These are phyloP conservation scores for Davidsoniella australis DNA, from an alignment of 2,329 filamentous ascomycete genomes.

Conservation along the genomic window DNA sequence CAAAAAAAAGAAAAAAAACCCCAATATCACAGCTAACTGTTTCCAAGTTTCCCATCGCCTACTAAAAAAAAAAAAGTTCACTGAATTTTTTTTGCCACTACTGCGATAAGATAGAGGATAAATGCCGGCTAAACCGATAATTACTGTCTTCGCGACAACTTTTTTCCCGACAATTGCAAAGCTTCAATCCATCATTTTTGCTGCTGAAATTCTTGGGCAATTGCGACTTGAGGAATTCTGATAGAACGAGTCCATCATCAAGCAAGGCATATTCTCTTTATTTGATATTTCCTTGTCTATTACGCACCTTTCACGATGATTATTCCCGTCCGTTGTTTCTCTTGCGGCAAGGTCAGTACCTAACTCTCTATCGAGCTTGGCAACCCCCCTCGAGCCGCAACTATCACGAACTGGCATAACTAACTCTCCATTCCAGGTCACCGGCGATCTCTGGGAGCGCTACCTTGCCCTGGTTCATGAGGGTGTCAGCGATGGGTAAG, in stretches of 20 bases:
- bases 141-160: conserved; percentile 4
- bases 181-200: neutral
- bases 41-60: neutral
- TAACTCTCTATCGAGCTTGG: neutral
- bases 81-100: conserved; percentile 8
- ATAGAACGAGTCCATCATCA: too few relatives aligned
- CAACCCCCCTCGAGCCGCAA: neutral
- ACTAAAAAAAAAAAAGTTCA: conserved; percentile 11
- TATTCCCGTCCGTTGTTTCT: conserved; percentile 96
- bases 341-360: conserved; percentile 76
- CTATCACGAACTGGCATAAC: conserved; percentile 9
- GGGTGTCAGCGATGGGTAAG: conserved; percentile 56
- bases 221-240: too few relatives aligned
- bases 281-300: neutral
- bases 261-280: too few relatives aligned
- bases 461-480: conserved; percentile 81
- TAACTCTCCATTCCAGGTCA: conserved; percentile 48
- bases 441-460: conserved; percentile 91
- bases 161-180: conserved; percentile 3
- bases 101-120: conserved; percentile 12
- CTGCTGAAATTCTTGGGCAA: too few relatives aligned
- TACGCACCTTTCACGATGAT: conserved; percentile 54
- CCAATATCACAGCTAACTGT: neutral
- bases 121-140: conserved; percentile 8
- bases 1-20: too few relatives aligned